Base-by-base conservation (phyloP, 73 alveolate genomes). In the Paraurostyla sp. region DNA sequence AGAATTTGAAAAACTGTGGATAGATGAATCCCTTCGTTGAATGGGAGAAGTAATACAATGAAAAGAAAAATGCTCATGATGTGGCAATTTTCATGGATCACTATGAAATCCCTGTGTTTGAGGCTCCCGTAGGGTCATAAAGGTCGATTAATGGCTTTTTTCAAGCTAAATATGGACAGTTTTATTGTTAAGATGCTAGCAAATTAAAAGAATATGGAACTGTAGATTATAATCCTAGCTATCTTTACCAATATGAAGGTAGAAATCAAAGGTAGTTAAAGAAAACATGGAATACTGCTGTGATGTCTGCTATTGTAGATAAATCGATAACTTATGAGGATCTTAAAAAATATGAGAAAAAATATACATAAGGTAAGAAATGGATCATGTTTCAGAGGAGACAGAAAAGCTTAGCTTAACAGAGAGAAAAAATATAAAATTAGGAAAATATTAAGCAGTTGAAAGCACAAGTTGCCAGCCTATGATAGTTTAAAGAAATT, bases 131-230 rank as follows among this genome's bases (percentile, higher is more conserved):
- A 23, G 42, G 30, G 1, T 68, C 87, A 13, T 32, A 33, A 48
- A 73, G 3, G 9, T 2, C 43, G 41, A 73, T 73, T 32, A 73
- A 73, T 33, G 87, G 71, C 4, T 73, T 73, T 25, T 73, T 73
- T 29, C 32, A 73, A 73, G 87, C 87, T 23, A 73, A 73, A 73
- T 73, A 73, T 45, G 87, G 87, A n/a, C 41, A 43, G 87, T 73
- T 73, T 45, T 73, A 73, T 29, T 73, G 87, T 30, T 43, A 73
- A 27, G 71, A 73, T 45, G 46, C n/a, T 49, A 45, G 54, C 27
- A 73, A 73, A 43, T 25, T 33, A 65, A 35, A 40, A n/a, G n/a
- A n/a, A n/a, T n/a, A n/a, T n/a, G n/a, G n/a, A n/a, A n/a, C n/a
- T n/a, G n/a, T n/a, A n/a, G n/a, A n/a, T n/a, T n/a, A n/a, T n/a